Evolutionary conservation across 2,329 filamentous ascomycete species (phyloP), one percentile per base, ranked within the genome.

Genomic region (Apiospora phragmitis): DNA sequence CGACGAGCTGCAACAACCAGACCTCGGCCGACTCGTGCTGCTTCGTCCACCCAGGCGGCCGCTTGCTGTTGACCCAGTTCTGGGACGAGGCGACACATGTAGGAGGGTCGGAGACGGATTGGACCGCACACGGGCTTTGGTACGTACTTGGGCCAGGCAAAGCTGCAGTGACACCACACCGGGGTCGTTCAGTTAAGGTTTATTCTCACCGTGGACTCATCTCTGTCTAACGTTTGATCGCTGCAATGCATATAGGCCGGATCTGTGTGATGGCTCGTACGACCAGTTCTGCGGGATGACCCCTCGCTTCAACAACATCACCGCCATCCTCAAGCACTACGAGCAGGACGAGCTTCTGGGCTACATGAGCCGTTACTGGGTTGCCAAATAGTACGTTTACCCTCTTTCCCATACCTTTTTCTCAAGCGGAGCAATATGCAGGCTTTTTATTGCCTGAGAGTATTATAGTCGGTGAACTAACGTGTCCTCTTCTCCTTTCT

Each of bases 111-210:
- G 83, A 84, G 71, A 78, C 81, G 70, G 83, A 84, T 70, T 85
- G 82, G 83, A 85, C 83, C 0, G 70, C 85, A 1, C 83, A 83
- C 66, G 83, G 83, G n/a, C 73, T 85, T 41, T 85, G 83, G 83
- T 84, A 71, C 41, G 79, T 73, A 65, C 35, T 65, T 18, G 5
- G 51, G 12, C 3, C 18, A 35, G 51, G 51, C 3, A 26, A 38
- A 8, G 24, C 29, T 3, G 29, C 32, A 16, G 29, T 18, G 51
- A 21, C 26, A 29, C 35, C 6, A 35, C 14, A 4, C 41, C 38
- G 18, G 43, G n/a, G 4, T 32, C 68, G 8, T 43, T 67, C 35
- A 32, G 47, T 49, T 21, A 42, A 4, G 51, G 26, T 9, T 38
- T 45, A n/a, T 68, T 68, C 24, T n/a, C 29, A n/a, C 41, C 32